Evolutionary conservation across 768 basidiomycete species (phyloP), one percentile per base, ranked within the genome.

Genomic region (Amanita pseudoporphyria): DNA sequence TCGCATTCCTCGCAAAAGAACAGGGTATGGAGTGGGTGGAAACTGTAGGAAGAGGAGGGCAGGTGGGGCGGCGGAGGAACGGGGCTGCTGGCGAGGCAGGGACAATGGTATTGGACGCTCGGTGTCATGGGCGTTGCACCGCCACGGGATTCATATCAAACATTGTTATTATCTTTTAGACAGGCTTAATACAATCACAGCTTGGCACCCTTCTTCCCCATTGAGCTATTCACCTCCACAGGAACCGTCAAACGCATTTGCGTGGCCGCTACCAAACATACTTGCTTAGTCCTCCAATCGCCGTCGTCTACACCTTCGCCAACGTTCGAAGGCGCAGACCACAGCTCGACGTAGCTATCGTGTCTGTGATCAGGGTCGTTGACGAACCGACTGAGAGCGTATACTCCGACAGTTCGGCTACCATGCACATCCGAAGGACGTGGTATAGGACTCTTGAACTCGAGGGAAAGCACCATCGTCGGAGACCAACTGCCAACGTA

Each of bases 1-100:
- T 98, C 95, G 65, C 96, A 99, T 76, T 98, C 95, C 66, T 97
- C 94, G 65, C 96, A 99, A 64, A 98, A 98, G 66, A 91, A 96
- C 6, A 99, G 79, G 24, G 76, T 77, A 58, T 89, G 78, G 2
- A 98, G 76, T 5, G 84, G 77, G 57, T 94, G 89, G 61, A 93
- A 90, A 57, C 79, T 83, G 58, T 82, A 77, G 0, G 82, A 79
- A 0, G 92, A 90, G 0, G 92, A 89, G 1, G 78, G 69, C 0
- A 87, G 72, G 57, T 81, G 82, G 0, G 87, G 88, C 3, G 82
- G 84, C 9, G 87, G 88, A 9, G 84, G 82, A 18, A 73, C 63
- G 13, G 74, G 74, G 14, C 74, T 72, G 5, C 64, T 62, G 16
- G 82, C 78, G 12, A 82, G 71, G 62, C 87, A 90, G 33, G 85